These are phyloP conservation scores for Plenodomus biglobosus DNA, from an alignment of 2,329 filamentous ascomycete genomes.

Conservation along the genomic window DNA sequence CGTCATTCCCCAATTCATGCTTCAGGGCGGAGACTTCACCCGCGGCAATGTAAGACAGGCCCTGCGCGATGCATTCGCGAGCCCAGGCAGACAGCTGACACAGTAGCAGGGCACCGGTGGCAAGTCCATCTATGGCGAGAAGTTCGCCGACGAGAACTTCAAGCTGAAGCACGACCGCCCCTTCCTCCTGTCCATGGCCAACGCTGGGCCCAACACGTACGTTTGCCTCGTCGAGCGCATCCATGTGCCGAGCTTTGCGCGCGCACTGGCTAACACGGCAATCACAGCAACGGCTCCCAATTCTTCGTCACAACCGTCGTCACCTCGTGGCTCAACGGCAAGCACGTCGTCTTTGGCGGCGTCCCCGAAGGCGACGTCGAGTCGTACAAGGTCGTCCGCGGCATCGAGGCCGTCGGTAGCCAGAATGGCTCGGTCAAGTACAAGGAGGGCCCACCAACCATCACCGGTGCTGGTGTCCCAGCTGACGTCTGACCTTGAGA, in stretches of 20 bases:
- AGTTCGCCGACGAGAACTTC: conserved; percentile 96
- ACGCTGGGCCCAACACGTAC: conserved; percentile 89
- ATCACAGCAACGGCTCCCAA: conserved; percentile 69
- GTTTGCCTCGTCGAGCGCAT: conserved; percentile 22
- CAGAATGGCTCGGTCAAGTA: conserved; percentile 55
- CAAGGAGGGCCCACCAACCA: conserved; percentile 56
- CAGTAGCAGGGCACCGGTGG: conserved; percentile 75
- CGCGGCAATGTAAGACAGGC: conserved; percentile 70
- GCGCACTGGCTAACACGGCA: conserved; percentile 17
- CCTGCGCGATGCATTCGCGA: conserved; percentile 1
- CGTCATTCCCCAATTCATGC: conserved; percentile 91
- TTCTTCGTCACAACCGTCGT: conserved; percentile 73
- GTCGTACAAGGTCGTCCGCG: conserved; percentile 58
- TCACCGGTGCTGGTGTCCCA: conserved; percentile 52
- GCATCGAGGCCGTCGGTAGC: conserved; percentile 62
- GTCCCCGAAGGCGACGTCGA: conserved; percentile 58
- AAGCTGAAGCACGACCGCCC: conserved; percentile 69
- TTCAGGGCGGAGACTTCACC: conserved; percentile 95
- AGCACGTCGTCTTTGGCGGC: conserved; percentile 84
- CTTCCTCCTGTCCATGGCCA: conserved; percentile 91
- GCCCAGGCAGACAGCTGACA: conserved; percentile 21
- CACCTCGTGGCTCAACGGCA: conserved; percentile 71
- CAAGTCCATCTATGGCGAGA: conserved; percentile 93
- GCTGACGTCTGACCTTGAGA: neutral
- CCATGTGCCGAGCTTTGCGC: no score